These are phyloP conservation scores for Desmodesmus armatus DNA, from an alignment of 139 green algal genomes.

Conservation along the genomic window DNA sequence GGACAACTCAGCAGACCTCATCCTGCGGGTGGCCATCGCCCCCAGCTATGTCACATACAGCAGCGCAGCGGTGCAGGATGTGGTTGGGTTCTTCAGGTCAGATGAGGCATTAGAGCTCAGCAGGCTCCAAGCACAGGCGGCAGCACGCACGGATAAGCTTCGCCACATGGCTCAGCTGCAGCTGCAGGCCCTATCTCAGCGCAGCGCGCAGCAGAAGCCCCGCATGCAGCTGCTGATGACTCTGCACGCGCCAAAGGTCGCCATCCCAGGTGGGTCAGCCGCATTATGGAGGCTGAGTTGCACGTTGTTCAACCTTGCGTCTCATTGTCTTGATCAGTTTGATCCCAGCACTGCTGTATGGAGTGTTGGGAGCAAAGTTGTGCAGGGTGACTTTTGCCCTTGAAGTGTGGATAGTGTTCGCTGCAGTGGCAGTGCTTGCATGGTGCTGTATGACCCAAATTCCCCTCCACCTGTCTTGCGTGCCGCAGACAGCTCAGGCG, in stretches of 20 bases:
- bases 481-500: constrained; percentile 36
- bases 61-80: constrained; percentile 60
- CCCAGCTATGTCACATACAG: constrained; percentile 88
- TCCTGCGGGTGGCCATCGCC: constrained; percentile 68
- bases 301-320: not conserved
- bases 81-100: constrained; percentile 81
- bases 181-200: constrained; percentile 54
- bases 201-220: constrained; percentile 57
- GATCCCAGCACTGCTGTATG: no score
- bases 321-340: no score
- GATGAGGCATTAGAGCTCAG: constrained; percentile 39
- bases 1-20: constrained; percentile 78
- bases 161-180: constrained; percentile 66
- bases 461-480: no score
- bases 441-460: no score
- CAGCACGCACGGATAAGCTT: constrained; percentile 58
- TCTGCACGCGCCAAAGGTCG: constrained; percentile 90
- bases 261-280: constrained; percentile 39
- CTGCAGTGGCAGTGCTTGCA: not conserved
- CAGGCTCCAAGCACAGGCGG: constrained; percentile 58
- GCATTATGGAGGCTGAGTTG: no score
- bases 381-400: not conserved
- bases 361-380: no score
- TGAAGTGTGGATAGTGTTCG: not conserved
- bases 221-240: constrained; percentile 70